Base-by-base conservation (phyloP, 164 flowering plant genomes). In the Litsea cubeba region DNA sequence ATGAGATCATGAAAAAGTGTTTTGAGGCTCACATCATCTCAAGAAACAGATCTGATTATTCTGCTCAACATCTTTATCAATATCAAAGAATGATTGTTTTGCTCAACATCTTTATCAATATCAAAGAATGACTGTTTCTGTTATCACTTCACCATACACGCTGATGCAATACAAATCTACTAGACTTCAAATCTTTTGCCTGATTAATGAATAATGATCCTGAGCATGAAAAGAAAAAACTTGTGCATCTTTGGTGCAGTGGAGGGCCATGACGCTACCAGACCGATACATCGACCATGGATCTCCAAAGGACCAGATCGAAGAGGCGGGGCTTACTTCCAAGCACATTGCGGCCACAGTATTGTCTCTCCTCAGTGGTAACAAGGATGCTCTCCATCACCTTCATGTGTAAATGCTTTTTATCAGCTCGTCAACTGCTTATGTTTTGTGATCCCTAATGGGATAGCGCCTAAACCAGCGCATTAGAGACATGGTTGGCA, bases 221-320 rank as follows among this genome's bases (percentile, higher is more conserved):
- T 63, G 22, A 0, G 28, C n/a, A 22, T 28, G 35, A 32, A 23
- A 63, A 63, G 4, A 63, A 25, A 63, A 12, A 63, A 32, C 5
- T 12, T 12, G n/a, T 11, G 51, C 24, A 6, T 54, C 23, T 71
- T 1, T 25, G 22, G 15, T 80, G 78, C 81, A 87, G 90, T 85
- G 84, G 90, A 84, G 90, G 69, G 75, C 88, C 11, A 82, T 87
- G 83, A 71, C 78, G 74, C 83, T 87, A 0, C 88, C 90, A 1
- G 88, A 87, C 69, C 73, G 85, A 68, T 87, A 87, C 72, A 85
- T 87, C 17, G 87, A 87, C 30, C 90, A 87, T 71, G 90, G 90
- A 72, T 74, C 85, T 12, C 88, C 76, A n/a, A 62, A 15, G 1
- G 88, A 84, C 24, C 90, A 87, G 76, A 73, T 82, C 1, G 84